Evolutionary conservation across 495 filamentous ascomycete species (phyloP).

Genomic region (Cenococcum geophilum): DNA sequence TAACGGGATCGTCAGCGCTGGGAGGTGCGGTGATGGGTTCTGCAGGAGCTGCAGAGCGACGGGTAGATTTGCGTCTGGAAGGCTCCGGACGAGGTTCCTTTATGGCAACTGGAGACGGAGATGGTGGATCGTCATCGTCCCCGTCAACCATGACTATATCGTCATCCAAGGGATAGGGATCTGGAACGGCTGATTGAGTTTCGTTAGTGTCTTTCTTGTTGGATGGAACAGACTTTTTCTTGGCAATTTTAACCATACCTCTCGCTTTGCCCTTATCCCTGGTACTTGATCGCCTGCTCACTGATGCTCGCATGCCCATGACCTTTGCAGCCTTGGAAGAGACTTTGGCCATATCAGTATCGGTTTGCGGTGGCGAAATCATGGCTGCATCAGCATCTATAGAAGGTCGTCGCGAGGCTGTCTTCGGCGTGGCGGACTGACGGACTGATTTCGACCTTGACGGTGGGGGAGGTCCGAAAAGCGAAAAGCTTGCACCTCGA

Average conservation of each 20-base stretch:
- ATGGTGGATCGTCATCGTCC: constrained; percentile 33
- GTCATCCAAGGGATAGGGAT: constrained; percentile 55
- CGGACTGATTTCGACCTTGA: constrained; percentile 47
- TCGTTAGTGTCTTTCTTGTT: constrained; percentile 23
- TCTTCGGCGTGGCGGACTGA: constrained; percentile 37
- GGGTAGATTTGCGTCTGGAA: constrained; percentile 26
- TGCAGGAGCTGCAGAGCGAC: constrained; percentile 17
- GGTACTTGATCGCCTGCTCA: constrained; percentile 25
- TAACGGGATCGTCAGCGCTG: constrained; percentile 29
- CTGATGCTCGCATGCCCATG: constrained; percentile 46
- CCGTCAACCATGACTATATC: constrained; percentile 54
- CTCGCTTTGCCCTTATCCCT: constrained; percentile 35
- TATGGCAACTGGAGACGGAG: constrained; percentile 22
- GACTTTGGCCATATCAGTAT: constrained; percentile 43
- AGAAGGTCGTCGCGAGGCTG: constrained; percentile 40
- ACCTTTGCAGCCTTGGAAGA: constrained; percentile 54
- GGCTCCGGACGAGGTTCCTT: constrained; percentile 7
- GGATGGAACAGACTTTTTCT: background rate
- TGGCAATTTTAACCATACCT: constrained; percentile 24
- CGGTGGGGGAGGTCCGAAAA: constrained; percentile 49
- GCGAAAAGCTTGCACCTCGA: constrained; percentile 48
- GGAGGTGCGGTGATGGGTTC: constrained; percentile 29
- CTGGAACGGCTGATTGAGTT: constrained; percentile 42
- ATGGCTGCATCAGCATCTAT: constrained; percentile 48
- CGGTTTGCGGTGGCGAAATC: constrained; percentile 48